Conservation (phyloP, 78 protist species). For the Dictyostelium intermedium region DNA sequence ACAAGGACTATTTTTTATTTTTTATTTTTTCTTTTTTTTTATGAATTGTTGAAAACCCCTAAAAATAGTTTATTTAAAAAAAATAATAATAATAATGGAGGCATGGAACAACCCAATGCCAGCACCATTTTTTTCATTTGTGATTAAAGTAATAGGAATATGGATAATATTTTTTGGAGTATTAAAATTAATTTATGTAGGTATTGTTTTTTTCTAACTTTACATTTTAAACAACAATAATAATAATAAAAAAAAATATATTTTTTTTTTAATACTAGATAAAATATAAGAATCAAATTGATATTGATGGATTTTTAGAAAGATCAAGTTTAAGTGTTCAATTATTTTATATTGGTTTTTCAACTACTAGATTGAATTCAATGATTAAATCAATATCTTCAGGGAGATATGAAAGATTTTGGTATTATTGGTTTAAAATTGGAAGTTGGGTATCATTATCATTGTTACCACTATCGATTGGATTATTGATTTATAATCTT, state of each 20-base stretch:
- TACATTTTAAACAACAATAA: neutral
- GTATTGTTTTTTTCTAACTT: neutral
- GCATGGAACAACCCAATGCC: neutral
- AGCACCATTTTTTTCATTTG: neutral
- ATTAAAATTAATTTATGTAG: slow-evolving; percentile 28
- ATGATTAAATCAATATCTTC: neutral
- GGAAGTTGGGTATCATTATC: slow-evolving; percentile 9
- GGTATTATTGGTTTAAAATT: slow-evolving; percentile 36
- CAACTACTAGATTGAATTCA: slow-evolving; percentile 14
- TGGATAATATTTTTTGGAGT: slow-evolving; percentile 44
- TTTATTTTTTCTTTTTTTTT: neutral
- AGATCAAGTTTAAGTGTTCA: neutral
- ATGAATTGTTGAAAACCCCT: neutral
- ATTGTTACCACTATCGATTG: slow-evolving; percentile 2
- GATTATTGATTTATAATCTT: slow-evolving; percentile 4
- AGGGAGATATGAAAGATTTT: slow-evolving; percentile 36
- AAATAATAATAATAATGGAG: neutral
- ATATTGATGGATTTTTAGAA: neutral
- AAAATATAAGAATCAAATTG: slow-evolving; percentile 13
- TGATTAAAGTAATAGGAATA: neutral
- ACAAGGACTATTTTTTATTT: neutral
- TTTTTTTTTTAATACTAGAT: no score
- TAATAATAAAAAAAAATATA: neutral
- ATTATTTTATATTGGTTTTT: slow-evolving; percentile 28
- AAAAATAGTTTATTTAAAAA: neutral